Evolutionary conservation across 2,329 filamentous ascomycete species (phyloP), one percentile per base, ranked within the genome.

Genomic region (Fusarium sacchari): DNA sequence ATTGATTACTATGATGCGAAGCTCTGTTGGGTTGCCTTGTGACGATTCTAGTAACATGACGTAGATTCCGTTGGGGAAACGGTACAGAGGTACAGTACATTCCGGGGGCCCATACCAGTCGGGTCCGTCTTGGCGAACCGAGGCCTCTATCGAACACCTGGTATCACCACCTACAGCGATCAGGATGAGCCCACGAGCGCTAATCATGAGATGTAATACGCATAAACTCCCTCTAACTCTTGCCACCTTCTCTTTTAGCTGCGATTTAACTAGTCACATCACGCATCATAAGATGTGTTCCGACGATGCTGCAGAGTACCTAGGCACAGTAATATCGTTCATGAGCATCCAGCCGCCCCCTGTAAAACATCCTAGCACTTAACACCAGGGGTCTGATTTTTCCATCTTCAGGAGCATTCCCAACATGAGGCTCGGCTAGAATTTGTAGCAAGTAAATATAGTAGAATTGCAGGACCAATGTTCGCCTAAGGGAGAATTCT

Each of bases 401-500:
- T 63, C 49, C 52, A 55, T 60, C 71, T 32, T 49, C 53, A 62
- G 58, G 53, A 63, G 50, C 36, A 50, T 36, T 55, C 49, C 40
- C 34, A 47, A 26, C 32, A 24, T 61, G 42, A 63, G 55, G 34
- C 24, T 58, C 42, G 42, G 60, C 34, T 46, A 42, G 28, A 14
- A 13, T 22, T 37, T 50, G 30, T 69, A 69, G 49, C 57, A 74
- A 72, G 58, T 70, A 73, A 62, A 53, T 73, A 64, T 71, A 71
- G 62, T 77, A 75, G 67, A 80, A 80, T 81, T 81, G 76, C 75
- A 81, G 76, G 73, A 78, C 78, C 78, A 76, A 77, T 63, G 67
- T 81, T 81, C 79, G 80, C 80, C 81, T 76, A 76, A 78, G 74
- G 73, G 76, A 79, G 77, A 80, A 81, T 79, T 80, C 79, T 76